These are phyloP conservation scores for Xylaria multiplex DNA, from an alignment of 2,329 filamentous ascomycete species.

Conservation along the genomic window DNA sequence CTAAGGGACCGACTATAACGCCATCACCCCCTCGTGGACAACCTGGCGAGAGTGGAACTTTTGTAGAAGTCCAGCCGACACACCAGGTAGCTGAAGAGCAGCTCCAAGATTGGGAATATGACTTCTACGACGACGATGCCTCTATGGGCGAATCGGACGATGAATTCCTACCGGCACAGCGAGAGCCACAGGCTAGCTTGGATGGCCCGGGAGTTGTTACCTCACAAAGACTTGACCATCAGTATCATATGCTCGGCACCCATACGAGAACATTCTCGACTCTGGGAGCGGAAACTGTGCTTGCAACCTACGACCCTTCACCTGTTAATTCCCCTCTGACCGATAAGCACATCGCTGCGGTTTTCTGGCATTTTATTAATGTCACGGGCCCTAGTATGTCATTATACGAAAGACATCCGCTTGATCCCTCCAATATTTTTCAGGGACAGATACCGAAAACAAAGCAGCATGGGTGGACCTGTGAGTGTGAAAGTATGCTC, in stretches of 20 bases:
- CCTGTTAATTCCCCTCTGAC: conserved; percentile 77
- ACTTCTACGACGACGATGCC: conserved; percentile 68
- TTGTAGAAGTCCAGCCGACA: conserved; percentile 35
- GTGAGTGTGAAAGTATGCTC: conserved; percentile 35
- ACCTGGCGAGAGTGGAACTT: conserved; percentile 37
- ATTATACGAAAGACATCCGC: conserved; percentile 83
- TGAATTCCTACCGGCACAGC: conserved; percentile 57
- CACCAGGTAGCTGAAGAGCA: conserved; percentile 18
- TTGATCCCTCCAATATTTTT: conserved; percentile 75
- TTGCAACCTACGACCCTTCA: conserved; percentile 74
- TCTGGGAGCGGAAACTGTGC: conserved; percentile 59
- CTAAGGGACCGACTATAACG: conserved; percentile 31
- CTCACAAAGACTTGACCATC: conserved; percentile 50
- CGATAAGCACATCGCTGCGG: conserved; percentile 79
- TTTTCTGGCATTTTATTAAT: conserved; percentile 93
- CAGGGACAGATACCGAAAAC: conserved; percentile 67
- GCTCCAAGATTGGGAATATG: conserved; percentile 54
- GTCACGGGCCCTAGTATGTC: conserved; percentile 88
- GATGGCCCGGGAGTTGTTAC: conserved; percentile 55
- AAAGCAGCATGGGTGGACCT: conserved; percentile 72
- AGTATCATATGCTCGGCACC: conserved; percentile 56
- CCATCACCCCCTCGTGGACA: conserved; percentile 34
- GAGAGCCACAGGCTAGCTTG: conserved; percentile 51
- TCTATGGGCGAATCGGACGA: conserved; percentile 71
- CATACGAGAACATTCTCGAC: conserved; percentile 61